Evolutionary conservation across 2,329 filamentous ascomycete genomes (phyloP), one percentile per base, ranked within the genome.

Genomic region (Ceratocystis lukuohia): DNA sequence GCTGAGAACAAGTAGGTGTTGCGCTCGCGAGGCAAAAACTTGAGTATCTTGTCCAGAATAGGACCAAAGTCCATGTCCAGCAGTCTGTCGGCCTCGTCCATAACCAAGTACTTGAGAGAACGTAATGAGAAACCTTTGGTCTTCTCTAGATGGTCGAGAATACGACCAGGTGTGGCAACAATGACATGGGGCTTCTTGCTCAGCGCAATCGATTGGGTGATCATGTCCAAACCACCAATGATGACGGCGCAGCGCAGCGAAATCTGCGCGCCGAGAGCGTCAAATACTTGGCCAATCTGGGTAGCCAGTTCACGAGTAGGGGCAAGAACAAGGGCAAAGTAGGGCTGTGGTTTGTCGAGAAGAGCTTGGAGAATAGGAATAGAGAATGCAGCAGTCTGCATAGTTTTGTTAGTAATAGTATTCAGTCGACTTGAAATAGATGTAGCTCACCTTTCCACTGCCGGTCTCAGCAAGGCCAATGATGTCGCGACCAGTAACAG

Each of bases 101-200:
- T 91, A 69, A 96, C 92, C 2, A 97, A 80, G 73, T 93, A 96
- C 73, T 92, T 92, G 46, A 96, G 79, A 3, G 83, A 82, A 37
- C 88, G 84, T 62, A 97, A 78, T 1, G 88, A 92, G 76, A 99
- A 97, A 10, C 94, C 93, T 75, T 96, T 96, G 1, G 94, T 99
- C 76, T 96, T 96, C 74, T 97, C 91, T 7, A 97, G 79, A 71
- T 99, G 94, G 72, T 97, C 94, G 3, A 96, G 80, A 25, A 96
- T 78, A 66, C 93, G 85, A 64, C 92, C 93, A 0, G 93, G 93
- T 0, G 93, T 96, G 0, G 93, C 93, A 48, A 97, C 92, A 25
- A 97, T 80, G 28, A 99, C 87, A 72, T 99, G 94, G 6, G 94
- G 94, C 71, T 93, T 93, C 81, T 96, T 96, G n/a, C 89, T 91